Conservation (phyloP, 108 stramenopile genomes). For the Nitzschia inconspicua region DNA sequence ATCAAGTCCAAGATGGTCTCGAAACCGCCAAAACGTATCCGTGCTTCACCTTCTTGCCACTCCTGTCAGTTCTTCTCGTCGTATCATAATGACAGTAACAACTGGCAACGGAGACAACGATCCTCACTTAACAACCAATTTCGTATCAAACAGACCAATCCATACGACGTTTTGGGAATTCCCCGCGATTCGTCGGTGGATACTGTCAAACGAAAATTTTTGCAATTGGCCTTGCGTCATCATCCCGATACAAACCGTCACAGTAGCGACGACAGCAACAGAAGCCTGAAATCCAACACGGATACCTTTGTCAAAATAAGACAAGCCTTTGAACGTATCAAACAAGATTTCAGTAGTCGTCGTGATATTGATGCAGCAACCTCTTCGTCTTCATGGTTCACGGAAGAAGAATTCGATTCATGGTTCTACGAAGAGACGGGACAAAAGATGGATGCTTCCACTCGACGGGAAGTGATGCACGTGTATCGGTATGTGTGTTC, state of each 20-base stretch:
- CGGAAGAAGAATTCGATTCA: constrained; percentile 4
- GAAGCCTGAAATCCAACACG: no score
- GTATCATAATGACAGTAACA: no score
- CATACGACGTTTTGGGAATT: not conserved
- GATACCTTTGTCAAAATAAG: constrained; percentile 1
- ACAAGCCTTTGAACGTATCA: constrained; percentile 5
- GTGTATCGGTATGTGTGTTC: no score
- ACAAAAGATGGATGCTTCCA: constrained; percentile 4
- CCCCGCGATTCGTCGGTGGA: constrained; percentile 1
- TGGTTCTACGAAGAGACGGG: constrained; percentile 6
- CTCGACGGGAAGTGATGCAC: constrained; percentile 4
- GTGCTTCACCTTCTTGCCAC: no score
- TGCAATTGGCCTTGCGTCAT: constrained; percentile 3
- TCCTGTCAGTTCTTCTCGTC: no score
- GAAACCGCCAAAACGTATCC: no score
- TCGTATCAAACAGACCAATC: no score
- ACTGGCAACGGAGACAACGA: no score
- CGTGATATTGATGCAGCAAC: not conserved
- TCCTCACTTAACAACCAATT: no score
- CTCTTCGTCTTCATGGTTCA: not conserved
- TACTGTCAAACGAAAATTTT: not conserved
- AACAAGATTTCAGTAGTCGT: no score
- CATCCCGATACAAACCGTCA: constrained; percentile 9
- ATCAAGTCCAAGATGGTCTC: no score
- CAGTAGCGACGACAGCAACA: no score